Conservation (phyloP, 2,329 filamentous ascomycete species). For the Fonsecaea pedrosoi region DNA sequence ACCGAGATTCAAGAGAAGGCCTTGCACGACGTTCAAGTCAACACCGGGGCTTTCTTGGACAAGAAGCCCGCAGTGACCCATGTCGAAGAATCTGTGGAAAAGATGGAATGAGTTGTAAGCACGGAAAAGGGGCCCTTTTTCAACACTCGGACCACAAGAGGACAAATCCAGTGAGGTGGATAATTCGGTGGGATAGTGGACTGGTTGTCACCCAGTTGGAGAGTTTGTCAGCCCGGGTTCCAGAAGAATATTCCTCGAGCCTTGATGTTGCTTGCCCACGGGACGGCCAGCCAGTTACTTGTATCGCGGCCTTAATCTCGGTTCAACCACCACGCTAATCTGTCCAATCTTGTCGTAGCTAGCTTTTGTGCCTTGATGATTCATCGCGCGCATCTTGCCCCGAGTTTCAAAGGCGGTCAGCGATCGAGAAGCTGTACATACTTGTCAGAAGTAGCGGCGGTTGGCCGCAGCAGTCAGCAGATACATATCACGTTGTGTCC, state of each 20-base stretch:
- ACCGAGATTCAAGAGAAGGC: slow-evolving; percentile 22
- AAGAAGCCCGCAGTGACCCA: slow-evolving; percentile 14
- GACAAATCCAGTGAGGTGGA: neutral
- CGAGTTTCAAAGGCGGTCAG: neutral
- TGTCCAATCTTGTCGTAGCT: neutral
- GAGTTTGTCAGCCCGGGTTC: neutral
- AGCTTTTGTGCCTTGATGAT: neutral
- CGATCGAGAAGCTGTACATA: neutral
- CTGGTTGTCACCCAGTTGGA: neutral
- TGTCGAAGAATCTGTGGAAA: slow-evolving; percentile 14
- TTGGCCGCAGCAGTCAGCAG: neutral
- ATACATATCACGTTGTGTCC: neutral
- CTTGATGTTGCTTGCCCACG: neutral
- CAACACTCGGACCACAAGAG: neutral
- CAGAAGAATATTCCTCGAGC: neutral
- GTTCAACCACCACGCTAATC: neutral
- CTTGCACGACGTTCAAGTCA: slow-evolving; percentile 16
- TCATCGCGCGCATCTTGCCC: neutral
- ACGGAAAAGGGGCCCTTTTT: neutral
- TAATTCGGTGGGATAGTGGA: neutral
- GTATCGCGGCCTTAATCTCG: neutral
- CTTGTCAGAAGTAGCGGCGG: neutral
- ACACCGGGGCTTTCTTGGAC: slow-evolving; percentile 20
- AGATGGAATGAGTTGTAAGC: slow-evolving; percentile 3
- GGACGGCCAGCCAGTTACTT: neutral